These are phyloP conservation scores for Fusarium avenaceum DNA, from an alignment of 2,329 filamentous ascomycete species.

Conservation along the genomic window DNA sequence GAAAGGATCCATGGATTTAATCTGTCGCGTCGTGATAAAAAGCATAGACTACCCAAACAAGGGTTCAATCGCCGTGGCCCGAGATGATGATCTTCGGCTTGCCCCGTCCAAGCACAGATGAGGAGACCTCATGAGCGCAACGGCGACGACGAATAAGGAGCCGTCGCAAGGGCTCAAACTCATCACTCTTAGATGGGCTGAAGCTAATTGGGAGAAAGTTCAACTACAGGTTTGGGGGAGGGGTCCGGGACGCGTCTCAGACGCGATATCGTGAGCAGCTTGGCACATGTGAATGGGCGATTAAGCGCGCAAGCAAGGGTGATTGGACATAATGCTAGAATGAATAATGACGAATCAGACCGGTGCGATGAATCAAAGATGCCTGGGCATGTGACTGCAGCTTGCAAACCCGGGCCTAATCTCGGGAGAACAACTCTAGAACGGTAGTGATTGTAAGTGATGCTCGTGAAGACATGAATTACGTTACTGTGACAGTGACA, in stretches of 20 bases:
- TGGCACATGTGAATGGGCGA: slow-evolving; percentile 27
- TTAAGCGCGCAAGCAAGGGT: slow-evolving; percentile 45
- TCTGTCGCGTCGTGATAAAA: slow-evolving; percentile 7
- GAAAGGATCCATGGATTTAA: slow-evolving; percentile 12
- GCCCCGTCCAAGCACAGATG: slow-evolving; percentile 28
- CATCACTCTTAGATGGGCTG: slow-evolving; percentile 24
- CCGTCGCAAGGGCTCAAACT: slow-evolving; percentile 28
- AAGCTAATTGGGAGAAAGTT: slow-evolving; percentile 26
- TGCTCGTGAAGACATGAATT: slow-evolving; percentile 16
- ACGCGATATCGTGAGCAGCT: slow-evolving; percentile 35
- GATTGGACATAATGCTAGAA: slow-evolving; percentile 24
- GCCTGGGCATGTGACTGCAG: slow-evolving; percentile 34
- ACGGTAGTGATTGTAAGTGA: slow-evolving; percentile 20
- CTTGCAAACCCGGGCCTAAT: slow-evolving; percentile 38
- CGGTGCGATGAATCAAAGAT: slow-evolving; percentile 10
- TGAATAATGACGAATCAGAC: slow-evolving; percentile 42
- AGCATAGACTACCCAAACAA: slow-evolving; percentile 21
- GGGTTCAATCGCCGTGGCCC: slow-evolving; percentile 22
- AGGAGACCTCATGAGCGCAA: slow-evolving; percentile 10
- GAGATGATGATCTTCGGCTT: slow-evolving; percentile 39
- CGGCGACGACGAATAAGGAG: slow-evolving; percentile 36
- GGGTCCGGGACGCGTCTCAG: slow-evolving; percentile 28
- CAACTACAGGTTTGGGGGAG: slow-evolving; percentile 39
- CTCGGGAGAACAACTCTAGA: slow-evolving; percentile 31
- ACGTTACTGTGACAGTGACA: slow-evolving; percentile 28